These are phyloP conservation scores for Cercospora zeae-maydis DNA, from an alignment of 2,329 filamentous ascomycete species.

Conservation along the genomic window DNA sequence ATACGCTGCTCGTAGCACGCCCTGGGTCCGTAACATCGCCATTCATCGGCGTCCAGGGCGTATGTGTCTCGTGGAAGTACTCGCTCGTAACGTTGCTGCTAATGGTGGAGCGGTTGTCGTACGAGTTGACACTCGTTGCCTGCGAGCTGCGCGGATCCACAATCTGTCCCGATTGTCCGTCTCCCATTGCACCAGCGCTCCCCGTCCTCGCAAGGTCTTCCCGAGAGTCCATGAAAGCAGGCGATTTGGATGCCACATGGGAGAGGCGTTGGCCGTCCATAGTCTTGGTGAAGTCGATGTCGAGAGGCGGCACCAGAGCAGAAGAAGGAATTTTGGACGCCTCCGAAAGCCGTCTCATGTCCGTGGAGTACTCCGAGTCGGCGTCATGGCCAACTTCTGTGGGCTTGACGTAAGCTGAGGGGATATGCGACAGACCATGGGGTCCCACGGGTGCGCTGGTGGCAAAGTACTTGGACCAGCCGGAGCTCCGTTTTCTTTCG, in stretches of 20 bases:
- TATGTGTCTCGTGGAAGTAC: slow-evolving; percentile 33
- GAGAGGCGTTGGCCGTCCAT: slow-evolving; percentile 61
- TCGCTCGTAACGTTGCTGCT: slow-evolving; percentile 34
- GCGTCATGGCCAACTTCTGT: slow-evolving; percentile 46
- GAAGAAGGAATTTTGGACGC: slow-evolving; percentile 48
- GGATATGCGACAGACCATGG: slow-evolving; percentile 35
- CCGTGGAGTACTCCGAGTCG: slow-evolving; percentile 42
- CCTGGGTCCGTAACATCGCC: slow-evolving; percentile 24
- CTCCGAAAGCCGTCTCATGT: slow-evolving; percentile 49
- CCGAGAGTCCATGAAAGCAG: slow-evolving; percentile 61
- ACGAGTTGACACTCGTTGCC: slow-evolving; percentile 27
- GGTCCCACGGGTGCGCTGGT: slow-evolving; percentile 37
- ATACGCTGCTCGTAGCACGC: slow-evolving; percentile 44
- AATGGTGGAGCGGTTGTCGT: slow-evolving; percentile 30
- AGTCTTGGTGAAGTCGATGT: slow-evolving; percentile 50
- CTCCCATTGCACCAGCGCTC: slow-evolving; percentile 19
- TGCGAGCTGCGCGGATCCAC: slow-evolving; percentile 30
- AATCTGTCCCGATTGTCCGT: slow-evolving; percentile 31
- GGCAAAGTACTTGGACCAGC: slow-evolving; percentile 43
- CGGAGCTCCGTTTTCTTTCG: slow-evolving; percentile 56
- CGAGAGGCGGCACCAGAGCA: slow-evolving; percentile 66
- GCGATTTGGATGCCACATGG: slow-evolving; percentile 65
- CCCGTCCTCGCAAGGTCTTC: slow-evolving; percentile 39
- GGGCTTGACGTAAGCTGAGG: slow-evolving; percentile 36
- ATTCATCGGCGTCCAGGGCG: slow-evolving; percentile 35